phyloP scores from a whole-genome alignment of 345 rosid species.

The Physaria fendleri region DNA sequence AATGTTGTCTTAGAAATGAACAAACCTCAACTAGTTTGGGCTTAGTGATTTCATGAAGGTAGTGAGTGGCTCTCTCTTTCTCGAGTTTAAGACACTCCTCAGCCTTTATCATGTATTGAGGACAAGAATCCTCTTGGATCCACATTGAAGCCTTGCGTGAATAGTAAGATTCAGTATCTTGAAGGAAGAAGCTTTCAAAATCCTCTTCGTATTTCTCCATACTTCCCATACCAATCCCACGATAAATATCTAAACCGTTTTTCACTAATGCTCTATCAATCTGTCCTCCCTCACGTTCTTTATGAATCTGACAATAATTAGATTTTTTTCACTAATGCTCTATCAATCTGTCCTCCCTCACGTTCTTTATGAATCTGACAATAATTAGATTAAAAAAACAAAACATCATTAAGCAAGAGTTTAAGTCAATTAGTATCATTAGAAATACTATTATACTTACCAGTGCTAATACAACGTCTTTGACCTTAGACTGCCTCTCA shows the following conservation, averaged over 20 bases:
- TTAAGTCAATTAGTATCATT: background rate
- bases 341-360: constrained; percentile 73
- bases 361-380: constrained; percentile 53
- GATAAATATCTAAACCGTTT: constrained; percentile 59
- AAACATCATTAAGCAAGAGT: background rate
- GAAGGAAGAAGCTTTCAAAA: constrained; percentile 58
- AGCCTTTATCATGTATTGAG: constrained; percentile 75
- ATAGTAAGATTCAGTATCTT: constrained; percentile 59
- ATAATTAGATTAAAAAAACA: background rate
- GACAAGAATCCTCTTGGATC: constrained; percentile 66
- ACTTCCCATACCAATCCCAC: constrained; percentile 59
- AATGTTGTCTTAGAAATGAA: background rate
- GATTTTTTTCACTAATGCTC: constrained; percentile 56
- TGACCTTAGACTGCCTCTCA: too few relatives aligned
- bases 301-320: constrained; percentile 27
- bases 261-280: constrained; percentile 71
- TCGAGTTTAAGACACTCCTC: constrained; percentile 81
- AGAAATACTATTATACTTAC: background rate
- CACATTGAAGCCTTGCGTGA: constrained; percentile 71
- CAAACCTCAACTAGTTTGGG: constrained; percentile 47
- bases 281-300: constrained; percentile 78
- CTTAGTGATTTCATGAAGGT: constrained; percentile 69
- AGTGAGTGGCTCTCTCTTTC: constrained; percentile 73
- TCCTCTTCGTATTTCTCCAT: constrained; percentile 52
- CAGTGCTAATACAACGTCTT: too few relatives aligned